Conservation (phyloP, 2,329 filamentous ascomycete species). For the Neocatenulostroma microsporum region DNA sequence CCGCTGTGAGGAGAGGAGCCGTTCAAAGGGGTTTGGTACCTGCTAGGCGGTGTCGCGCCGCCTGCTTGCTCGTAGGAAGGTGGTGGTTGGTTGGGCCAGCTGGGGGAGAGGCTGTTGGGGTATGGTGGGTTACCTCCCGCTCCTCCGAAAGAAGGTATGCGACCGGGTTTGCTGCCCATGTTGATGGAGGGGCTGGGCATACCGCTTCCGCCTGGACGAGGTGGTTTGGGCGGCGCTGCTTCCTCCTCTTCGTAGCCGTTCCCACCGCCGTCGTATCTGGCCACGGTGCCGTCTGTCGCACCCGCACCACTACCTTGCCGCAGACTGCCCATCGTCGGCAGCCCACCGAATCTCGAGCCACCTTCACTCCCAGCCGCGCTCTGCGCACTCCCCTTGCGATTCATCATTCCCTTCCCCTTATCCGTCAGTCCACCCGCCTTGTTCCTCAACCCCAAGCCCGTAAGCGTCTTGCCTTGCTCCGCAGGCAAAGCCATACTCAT, state of each 20-base stretch:
- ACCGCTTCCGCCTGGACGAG: slow-evolving; percentile 19
- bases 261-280: background rate
- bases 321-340: background rate
- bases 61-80: slow-evolving; percentile 17
- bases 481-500: slow-evolving; percentile 44
- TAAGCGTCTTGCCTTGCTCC: slow-evolving; percentile 37
- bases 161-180: slow-evolving; percentile 20
- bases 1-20: slow-evolving; percentile 10
- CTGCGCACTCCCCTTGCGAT: slow-evolving; percentile 3
- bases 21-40: slow-evolving; percentile 25
- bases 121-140: too few species aligned
- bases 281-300: background rate
- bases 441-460: slow-evolving; percentile 42
- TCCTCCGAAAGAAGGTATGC: slow-evolving; percentile 16
- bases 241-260: slow-evolving; percentile 21
- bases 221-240: slow-evolving; percentile 26
- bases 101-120: slow-evolving; percentile 9
- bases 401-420: slow-evolving; percentile 6
- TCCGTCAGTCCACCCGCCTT: slow-evolving; percentile 11
- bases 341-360: too few species aligned
- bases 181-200: slow-evolving; percentile 14
- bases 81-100: slow-evolving; percentile 9
- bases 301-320: slow-evolving; percentile 3
- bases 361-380: background rate
- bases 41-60: slow-evolving; percentile 27